phyloP scores from a whole-genome alignment of 73 alveolate genomes.

The Stentor roeselii region DNA sequence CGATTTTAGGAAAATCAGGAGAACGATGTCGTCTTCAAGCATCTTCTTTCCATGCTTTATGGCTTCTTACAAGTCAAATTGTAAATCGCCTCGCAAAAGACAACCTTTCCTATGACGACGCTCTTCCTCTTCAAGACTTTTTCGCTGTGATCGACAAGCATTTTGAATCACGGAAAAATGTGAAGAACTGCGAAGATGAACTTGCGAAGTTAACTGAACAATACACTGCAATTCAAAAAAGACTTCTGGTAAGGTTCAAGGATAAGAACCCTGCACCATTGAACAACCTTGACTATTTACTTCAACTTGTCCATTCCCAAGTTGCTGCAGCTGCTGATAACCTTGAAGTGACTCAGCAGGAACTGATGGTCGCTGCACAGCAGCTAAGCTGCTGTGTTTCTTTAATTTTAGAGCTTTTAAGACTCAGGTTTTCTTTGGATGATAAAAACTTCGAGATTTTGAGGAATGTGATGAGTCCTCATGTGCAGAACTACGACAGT shows the following conservation, averaged over 20 bases:
- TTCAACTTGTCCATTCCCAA: conserved; percentile 43
- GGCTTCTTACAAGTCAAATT: conserved; percentile 35
- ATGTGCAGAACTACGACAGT: conserved; percentile 19
- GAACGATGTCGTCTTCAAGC: conserved; percentile 52
- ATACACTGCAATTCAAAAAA: conserved; percentile 52
- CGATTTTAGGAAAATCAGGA: conserved; percentile 53
- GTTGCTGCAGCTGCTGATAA: conserved; percentile 29
- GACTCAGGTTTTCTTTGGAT: conserved; percentile 36
- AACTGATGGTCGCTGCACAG: conserved; percentile 27
- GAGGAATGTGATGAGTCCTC: conserved; percentile 40
- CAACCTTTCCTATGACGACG: conserved; percentile 32
- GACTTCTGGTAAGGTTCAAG: conserved; percentile 58
- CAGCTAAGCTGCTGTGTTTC: conserved; percentile 37
- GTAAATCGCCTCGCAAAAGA: conserved; percentile 30
- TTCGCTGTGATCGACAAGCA: conserved; percentile 59
- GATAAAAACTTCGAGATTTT: conserved; percentile 44
- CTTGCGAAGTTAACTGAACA: conserved; percentile 51
- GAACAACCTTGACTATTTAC: conserved; percentile 53
- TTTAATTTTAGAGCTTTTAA: conserved; percentile 40
- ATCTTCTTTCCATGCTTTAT: conserved; percentile 39
- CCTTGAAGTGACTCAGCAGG: conserved; percentile 29
- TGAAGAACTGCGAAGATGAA: conserved; percentile 33
- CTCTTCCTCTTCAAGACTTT: conserved; percentile 62
- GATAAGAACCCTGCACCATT: conserved; percentile 74
- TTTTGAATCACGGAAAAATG: conserved; percentile 35